Percentiles rank a stretch among this genome's conserved stretches.
Evolutionary conservation across 2,329 filamentous ascomycete species (phyloP).

Genomic region (Colletotrichum cordylinicola): DNA sequence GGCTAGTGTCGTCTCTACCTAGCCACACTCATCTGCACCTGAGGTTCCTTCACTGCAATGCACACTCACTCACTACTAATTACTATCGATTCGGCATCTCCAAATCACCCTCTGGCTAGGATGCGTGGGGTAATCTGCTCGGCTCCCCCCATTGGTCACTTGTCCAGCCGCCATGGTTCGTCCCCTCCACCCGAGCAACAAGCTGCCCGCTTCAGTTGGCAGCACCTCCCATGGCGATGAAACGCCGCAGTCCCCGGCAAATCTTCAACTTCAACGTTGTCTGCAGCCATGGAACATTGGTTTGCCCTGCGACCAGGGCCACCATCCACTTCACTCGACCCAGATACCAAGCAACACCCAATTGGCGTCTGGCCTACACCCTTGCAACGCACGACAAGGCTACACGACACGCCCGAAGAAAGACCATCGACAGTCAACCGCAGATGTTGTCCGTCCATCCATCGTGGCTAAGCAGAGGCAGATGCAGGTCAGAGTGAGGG

Average conservation of each 20-base stretch:
- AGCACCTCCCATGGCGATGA: constrained; percentile 6
- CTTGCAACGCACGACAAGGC: constrained; percentile 5
- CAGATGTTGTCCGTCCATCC: background rate
- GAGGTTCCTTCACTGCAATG: background rate
- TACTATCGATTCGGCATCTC: constrained; percentile 6
- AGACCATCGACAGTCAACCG: background rate
- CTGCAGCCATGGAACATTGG: background rate
- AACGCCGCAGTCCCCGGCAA: constrained; percentile 13
- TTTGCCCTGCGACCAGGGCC: background rate
- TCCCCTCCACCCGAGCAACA: constrained; percentile 14
- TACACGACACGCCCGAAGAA: background rate
- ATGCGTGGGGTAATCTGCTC: background rate
- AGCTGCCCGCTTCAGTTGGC: constrained; percentile 15
- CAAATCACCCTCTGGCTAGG: background rate
- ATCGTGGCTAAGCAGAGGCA: background rate
- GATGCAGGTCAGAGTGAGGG: background rate
- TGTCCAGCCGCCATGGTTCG: background rate
- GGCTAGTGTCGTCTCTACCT: background rate
- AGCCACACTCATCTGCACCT: background rate
- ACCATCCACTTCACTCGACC: background rate
- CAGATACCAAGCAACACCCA: background rate
- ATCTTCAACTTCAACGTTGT: constrained; percentile 13
- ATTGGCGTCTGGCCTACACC: background rate
- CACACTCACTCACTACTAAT: background rate
- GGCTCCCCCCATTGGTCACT: background rate